Base-by-base conservation (phyloP, 179 eudicot genomes). In the Spinacia oleracea region DNA sequence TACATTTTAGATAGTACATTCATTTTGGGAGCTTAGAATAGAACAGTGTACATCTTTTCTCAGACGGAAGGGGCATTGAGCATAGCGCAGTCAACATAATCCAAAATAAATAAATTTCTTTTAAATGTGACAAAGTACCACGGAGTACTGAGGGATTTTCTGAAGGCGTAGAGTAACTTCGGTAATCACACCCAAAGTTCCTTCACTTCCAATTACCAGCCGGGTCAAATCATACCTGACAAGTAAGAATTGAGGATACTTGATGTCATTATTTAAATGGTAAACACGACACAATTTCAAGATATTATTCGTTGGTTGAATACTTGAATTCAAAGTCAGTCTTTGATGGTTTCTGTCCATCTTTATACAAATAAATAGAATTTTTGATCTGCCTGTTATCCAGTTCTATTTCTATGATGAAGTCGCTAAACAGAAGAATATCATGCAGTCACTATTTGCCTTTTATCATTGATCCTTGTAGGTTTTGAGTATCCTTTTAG, bases 141-240 rank as follows among this genome's bases (percentile, higher is more conserved):
- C 91, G 45, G 99, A 91, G 74, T 86, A 77, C 50, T 91, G 89
- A 11, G 99, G 99, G 80, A 93, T 89, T 83, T 84, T 96, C 80
- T 96, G 99, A 82, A 96, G 93, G 80, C 97, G 96, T 76, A 96
- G 84, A 70, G 99, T 96, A 80, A 94, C 94, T 87, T 96, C 99
- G 51, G 99, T 91, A 82, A 96, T 94, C 73, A 94, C 92, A 76
- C 97, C 99, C 86, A 96, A 84, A 48, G 99, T 93, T 81, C 99
- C 99, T 91, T 96, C 99, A 84, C 99, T 96, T 86, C 99, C 99
- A 84, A 96, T 96, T 86, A 96, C 64, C 77, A 96, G 85, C 11
- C 98, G 91, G 23, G 99, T 92, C 83, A 96, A 83, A 83, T 96
- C 99, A 77, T 96, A 96, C 87, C 99, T 96, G 80, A 9, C 65